phyloP scores from a whole-genome alignment of 1,284 basidiomycete genomes.

The Xerocomus cyaneibrunnescens region DNA sequence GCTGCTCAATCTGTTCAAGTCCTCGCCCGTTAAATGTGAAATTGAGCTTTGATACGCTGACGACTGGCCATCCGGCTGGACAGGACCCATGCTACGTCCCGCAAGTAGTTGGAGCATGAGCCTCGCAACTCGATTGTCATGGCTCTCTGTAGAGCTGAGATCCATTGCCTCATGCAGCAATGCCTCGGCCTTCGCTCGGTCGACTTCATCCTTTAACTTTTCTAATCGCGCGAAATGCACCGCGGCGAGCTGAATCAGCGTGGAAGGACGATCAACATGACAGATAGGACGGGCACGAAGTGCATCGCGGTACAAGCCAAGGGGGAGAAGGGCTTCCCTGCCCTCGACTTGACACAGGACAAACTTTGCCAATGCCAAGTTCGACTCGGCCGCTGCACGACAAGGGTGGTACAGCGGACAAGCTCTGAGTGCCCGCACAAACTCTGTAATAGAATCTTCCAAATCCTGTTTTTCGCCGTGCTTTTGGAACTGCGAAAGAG shows the following conservation, averaged over 20 bases:
- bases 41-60: not conserved
- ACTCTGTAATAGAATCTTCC: not conserved
- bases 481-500: not conserved
- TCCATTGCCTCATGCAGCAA: not conserved
- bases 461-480: not conserved
- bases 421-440: not conserved
- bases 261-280: not conserved
- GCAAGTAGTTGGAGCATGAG: not conserved
- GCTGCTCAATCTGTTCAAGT: not conserved
- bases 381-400: not conserved
- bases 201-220: not conserved
- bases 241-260: not conserved
- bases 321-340: not conserved
- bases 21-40: not conserved
- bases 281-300: not conserved
- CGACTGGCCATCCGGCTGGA: no score
- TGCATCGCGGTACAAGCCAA: not conserved
- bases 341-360: not conserved
- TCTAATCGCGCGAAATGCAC: not conserved
- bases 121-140: not conserved
- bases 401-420: not conserved
- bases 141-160: not conserved
- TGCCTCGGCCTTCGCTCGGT: not conserved
- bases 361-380: not conserved
- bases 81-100: no score